phyloP scores from a whole-genome alignment of 83 land plant species.

The Thuja plicata region DNA sequence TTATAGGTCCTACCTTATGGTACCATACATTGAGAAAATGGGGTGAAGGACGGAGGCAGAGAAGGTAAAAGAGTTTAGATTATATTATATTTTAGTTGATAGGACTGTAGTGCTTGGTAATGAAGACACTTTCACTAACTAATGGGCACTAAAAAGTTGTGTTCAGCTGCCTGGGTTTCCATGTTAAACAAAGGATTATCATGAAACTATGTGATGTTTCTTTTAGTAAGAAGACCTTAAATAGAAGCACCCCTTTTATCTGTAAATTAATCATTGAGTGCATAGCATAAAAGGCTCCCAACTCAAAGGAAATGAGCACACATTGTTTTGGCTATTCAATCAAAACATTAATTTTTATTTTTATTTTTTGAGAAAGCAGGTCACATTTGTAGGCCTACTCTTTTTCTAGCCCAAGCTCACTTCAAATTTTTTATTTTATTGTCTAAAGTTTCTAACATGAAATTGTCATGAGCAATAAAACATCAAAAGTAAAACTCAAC shows the following conservation, averaged over 20 bases:
- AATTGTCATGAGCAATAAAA: not conserved
- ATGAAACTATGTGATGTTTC: not conserved
- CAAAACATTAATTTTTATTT: not conserved
- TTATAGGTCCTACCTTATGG: not conserved
- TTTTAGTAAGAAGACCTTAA: not conserved
- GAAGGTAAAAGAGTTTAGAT: not conserved
- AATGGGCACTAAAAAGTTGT: not conserved
- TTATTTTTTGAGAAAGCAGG: not conserved
- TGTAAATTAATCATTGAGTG: not conserved
- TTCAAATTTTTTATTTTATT: not conserved
- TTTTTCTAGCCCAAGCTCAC: not conserved
- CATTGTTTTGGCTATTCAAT: not conserved
- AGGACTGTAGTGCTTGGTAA: not conserved
- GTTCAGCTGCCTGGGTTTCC: not conserved
- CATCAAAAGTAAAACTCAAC: not conserved
- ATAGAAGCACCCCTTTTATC: not conserved
- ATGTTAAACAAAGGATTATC: not conserved
- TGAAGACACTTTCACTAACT: not conserved
- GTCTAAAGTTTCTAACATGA: not conserved
- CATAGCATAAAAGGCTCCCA: not conserved
- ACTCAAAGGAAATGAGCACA: not conserved
- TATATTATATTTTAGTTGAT: not conserved
- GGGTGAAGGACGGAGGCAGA: not conserved
- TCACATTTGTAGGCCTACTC: not conserved
- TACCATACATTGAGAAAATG: not conserved